These are phyloP conservation scores for Quillaja saponaria DNA, from an alignment of 306 rosid species.

Conservation along the genomic window DNA sequence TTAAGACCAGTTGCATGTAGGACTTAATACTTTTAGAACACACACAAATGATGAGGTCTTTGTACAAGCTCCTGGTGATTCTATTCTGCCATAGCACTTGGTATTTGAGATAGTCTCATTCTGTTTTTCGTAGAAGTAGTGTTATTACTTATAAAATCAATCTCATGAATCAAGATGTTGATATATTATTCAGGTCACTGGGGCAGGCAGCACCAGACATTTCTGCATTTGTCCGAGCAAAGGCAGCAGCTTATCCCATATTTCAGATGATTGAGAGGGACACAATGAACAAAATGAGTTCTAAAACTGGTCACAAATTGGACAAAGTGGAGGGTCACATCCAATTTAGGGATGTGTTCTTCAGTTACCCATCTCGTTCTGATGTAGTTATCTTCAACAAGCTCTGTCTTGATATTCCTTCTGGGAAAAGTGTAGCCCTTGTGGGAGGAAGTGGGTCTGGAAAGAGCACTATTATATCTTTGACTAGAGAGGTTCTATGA, in stretches of 20 bases:
- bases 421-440: constrained; percentile 86
- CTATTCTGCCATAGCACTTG: background rate
- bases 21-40: too few relatives aligned
- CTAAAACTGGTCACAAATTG: constrained; percentile 53
- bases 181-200: constrained; percentile 62
- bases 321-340: constrained; percentile 74
- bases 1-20: too few relatives aligned
- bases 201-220: constrained; percentile 96
- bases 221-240: constrained; percentile 81
- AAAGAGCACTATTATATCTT: constrained; percentile 80
- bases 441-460: constrained; percentile 99
- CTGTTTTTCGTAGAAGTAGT: background rate
- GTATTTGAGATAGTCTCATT: background rate
- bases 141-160: background rate
- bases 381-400: constrained; percentile 68
- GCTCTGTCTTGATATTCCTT: constrained; percentile 72
- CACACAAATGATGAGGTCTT: too few relatives aligned
- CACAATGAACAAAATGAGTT: constrained; percentile 58
- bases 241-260: constrained; percentile 91
- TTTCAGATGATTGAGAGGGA: constrained; percentile 93
- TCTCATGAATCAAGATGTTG: constrained; percentile 11
- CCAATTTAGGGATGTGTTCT: constrained; percentile 68
- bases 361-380: constrained; percentile 86
- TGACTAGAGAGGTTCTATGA: constrained; percentile 96
- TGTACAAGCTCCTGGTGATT: background rate